Base-by-base conservation (phyloP, 345 rosid species). In the Eutrema heterophyllum region DNA sequence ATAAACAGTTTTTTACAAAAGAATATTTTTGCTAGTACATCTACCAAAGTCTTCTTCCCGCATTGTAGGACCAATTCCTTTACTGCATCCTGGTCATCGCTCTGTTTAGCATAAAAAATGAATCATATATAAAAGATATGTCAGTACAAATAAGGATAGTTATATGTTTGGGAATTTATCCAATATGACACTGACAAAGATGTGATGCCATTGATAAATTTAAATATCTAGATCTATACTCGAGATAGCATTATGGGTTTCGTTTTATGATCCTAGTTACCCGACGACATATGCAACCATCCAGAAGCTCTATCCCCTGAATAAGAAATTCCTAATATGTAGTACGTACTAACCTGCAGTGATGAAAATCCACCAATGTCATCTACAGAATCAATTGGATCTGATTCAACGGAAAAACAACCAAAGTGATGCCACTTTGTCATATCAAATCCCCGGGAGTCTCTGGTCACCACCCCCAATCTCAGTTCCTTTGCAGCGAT, bases 401-500 rank as follows among this genome's bases (percentile, higher is more conserved):
- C 81, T 3, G 88, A 61, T 13, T 49, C 38, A 5, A 79, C 18
- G 1, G 85, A 76, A 41, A 85, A 84, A 86, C 98, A 93, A 27
- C 73, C 69, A 57, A 84, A 18, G 81, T 93, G 98, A 65, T 87
- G 84, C 98, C 98, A 93, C 62, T 82, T 89, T 39, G 91, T 81
- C 79, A 79, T 49, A 55, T 93, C 96, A 77, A 71, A 89, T 26
- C 96, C 94, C 41, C 88, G 84, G 21, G 81, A 64, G 81, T 87
- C 90, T 71, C 88, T 81, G 38, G 80, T 74, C 69, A 87, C 84
- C 8, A 80, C 56, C 24, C 97, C 97, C 62, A 91, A 64, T 41
- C 96, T 83, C 64, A 85, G 78, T 56, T 84, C 81, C 71, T 86
- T 82, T 26, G 84, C 81, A 15, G 82, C 59, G 1, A 93, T 93